phyloP scores from a whole-genome alignment of 345 rosid genomes.

The Microthlaspi erraticum region DNA sequence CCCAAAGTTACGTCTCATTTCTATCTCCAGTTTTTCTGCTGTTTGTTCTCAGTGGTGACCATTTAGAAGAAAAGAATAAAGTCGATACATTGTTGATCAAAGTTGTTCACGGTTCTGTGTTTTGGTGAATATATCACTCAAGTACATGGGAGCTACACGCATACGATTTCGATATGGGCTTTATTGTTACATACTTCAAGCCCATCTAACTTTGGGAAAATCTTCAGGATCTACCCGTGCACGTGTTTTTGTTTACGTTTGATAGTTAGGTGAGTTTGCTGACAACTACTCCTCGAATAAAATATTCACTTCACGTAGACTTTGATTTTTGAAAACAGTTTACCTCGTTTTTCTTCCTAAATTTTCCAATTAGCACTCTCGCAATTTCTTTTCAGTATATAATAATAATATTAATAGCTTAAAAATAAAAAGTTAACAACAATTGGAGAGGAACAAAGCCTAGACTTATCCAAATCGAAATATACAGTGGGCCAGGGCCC shows the following conservation, averaged over 20 bases:
- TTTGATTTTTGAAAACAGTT: neutral
- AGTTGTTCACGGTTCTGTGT: too few species aligned
- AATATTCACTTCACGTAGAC: neutral
- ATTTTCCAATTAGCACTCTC: neutral
- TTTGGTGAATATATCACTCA: too few species aligned
- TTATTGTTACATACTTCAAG: neutral
- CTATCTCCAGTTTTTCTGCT: slow-evolving; percentile 17
- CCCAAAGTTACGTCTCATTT: slow-evolving; percentile 11
- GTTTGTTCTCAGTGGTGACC: neutral
- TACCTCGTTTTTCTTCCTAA: neutral
- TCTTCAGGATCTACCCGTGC: slow-evolving; percentile 4
- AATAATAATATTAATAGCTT: neutral
- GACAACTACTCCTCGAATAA: slow-evolving; percentile 10
- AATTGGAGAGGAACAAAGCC: slow-evolving; percentile 10
- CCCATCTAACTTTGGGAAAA: slow-evolving; percentile 16
- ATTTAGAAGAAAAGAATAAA: slow-evolving; percentile 3
- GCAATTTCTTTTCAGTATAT: neutral
- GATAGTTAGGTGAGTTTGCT: slow-evolving; percentile 44
- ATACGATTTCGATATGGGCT: too few species aligned
- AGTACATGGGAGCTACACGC: too few species aligned
- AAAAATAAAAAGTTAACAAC: neutral
- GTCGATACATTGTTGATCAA: too few species aligned
- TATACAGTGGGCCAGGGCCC: slow-evolving; percentile 31
- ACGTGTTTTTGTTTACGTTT: slow-evolving; percentile 35
- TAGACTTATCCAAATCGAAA: slow-evolving; percentile 18